Percentiles rank a stretch among this genome's conserved stretches.
These are phyloP conservation scores for Cucumis melo DNA, from an alignment of 306 rosid species.

Conservation along the genomic window DNA sequence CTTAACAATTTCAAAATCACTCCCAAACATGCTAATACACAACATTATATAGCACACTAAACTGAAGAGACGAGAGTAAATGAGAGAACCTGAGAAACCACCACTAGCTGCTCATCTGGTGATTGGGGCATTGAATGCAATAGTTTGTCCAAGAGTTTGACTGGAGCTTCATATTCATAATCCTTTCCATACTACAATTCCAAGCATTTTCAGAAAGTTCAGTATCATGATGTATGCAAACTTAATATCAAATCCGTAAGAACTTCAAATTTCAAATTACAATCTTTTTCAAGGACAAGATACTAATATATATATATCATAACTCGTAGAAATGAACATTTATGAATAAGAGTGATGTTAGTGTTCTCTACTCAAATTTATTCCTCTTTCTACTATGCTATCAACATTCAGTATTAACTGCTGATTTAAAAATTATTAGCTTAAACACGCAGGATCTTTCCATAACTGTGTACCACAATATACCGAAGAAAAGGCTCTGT, in stretches of 20 bases:
- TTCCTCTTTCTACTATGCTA: not conserved
- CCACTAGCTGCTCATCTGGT: constrained; percentile 83
- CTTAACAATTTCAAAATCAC: too few species aligned
- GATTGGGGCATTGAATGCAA: constrained; percentile 74
- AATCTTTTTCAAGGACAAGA: not conserved
- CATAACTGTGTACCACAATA: not conserved
- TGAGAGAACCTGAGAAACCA: constrained; percentile 71
- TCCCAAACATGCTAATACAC: not conserved
- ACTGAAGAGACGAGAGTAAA: not conserved
- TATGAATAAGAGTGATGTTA: not conserved
- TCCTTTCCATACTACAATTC: constrained; percentile 78
- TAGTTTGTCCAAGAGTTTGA: constrained; percentile 83
- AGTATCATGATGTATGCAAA: not conserved
- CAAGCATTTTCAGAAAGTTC: not conserved
- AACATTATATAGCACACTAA: not conserved
- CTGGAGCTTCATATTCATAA: constrained; percentile 87
- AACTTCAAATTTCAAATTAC: not conserved
- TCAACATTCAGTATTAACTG: not conserved
- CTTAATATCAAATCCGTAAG: not conserved
- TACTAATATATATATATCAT: not conserved
- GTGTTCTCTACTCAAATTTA: not conserved
- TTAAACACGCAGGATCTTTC: not conserved
- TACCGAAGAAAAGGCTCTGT: not conserved
- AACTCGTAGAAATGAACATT: not conserved
- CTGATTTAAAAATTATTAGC: not conserved